These are phyloP conservation scores for Syncephalastrum monosporum DNA, from an alignment of 371 early-diverging fungal species.

Conservation along the genomic window DNA sequence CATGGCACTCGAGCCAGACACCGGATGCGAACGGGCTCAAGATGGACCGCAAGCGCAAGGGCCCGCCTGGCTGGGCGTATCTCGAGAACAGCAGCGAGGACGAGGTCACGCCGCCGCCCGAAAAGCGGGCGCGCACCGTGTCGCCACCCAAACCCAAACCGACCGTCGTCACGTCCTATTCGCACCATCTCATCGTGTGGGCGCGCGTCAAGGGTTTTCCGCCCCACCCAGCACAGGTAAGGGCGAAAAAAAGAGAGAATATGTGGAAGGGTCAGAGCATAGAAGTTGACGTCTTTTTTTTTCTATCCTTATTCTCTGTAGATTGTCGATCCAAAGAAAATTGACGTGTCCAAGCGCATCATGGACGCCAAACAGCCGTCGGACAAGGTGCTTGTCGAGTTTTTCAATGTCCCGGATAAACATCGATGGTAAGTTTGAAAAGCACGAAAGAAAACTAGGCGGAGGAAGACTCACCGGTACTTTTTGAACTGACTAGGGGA, in stretches of 20 bases:
- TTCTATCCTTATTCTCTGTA: constrained; percentile 13
- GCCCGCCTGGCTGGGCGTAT: constrained; percentile 25
- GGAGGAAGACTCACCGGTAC: too few species aligned
- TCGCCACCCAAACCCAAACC: too few species aligned
- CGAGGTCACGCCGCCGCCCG: neutral
- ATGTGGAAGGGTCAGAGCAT: neutral
- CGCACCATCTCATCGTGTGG: constrained; percentile 37
- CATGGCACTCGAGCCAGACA: constrained; percentile 17
- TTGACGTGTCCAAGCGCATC: constrained; percentile 22
- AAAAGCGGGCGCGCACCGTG: constrained; percentile 1
- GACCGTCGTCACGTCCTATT: neutral
- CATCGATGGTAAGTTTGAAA: constrained; percentile 35
- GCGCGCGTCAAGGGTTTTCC: constrained; percentile 46
- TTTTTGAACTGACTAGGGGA: constrained; percentile 25
- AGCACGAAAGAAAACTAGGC: too few species aligned
- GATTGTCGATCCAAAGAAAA: constrained; percentile 24
- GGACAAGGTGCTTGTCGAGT: constrained; percentile 24
- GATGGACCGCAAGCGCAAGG: constrained; percentile 19
- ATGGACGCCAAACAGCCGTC: constrained; percentile 12
- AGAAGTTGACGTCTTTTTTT: neutral
- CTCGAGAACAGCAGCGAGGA: constrained; percentile 11
- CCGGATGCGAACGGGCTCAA: constrained; percentile 3
- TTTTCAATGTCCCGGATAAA: constrained; percentile 26
- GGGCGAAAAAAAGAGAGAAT: neutral
- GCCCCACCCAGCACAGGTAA: constrained; percentile 43